These are phyloP conservation scores for Ophiosphaerella korrae DNA, from an alignment of 2,329 filamentous ascomycete species.

Conservation along the genomic window DNA sequence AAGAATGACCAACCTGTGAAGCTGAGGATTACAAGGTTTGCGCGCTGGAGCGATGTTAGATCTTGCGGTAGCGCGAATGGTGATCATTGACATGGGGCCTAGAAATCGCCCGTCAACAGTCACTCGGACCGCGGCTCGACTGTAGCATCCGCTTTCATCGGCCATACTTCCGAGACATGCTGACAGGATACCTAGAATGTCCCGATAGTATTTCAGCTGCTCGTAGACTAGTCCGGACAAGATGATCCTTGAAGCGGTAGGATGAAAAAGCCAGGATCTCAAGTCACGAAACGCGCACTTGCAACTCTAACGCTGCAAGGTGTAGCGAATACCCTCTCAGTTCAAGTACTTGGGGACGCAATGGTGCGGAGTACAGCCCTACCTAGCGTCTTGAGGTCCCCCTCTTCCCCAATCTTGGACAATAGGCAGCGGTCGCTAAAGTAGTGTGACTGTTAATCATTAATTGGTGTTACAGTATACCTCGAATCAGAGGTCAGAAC, in stretches of 20 bases:
- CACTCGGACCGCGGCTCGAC: conserved; percentile 19
- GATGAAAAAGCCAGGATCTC: background rate
- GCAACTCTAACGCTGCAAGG: conserved; percentile 6
- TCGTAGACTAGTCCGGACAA: background rate
- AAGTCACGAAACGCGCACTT: conserved; percentile 1
- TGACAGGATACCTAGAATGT: conserved; percentile 6
- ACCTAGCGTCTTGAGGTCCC: conserved; percentile 21
- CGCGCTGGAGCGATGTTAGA: background rate
- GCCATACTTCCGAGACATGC: conserved; percentile 17
- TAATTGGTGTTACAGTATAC: conserved; percentile 12
- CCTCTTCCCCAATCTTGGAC: conserved; percentile 23
- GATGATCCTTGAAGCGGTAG: background rate
- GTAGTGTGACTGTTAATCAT: conserved; percentile 18
- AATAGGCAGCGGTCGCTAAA: conserved; percentile 28
- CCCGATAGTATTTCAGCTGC: conserved; percentile 16
- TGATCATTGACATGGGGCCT: conserved; percentile 4
- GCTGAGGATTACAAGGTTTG: background rate
- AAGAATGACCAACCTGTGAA: no score
- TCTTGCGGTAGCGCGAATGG: background rate
- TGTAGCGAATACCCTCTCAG: background rate
- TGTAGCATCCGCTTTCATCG: conserved; percentile 15
- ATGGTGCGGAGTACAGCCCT: conserved; percentile 3
- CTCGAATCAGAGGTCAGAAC: conserved; percentile 13
- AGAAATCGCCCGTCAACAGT: conserved; percentile 11
- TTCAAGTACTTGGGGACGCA: background rate